Base-by-base conservation (phyloP, 306 rosid species). In the Luffa aegyptiaca region DNA sequence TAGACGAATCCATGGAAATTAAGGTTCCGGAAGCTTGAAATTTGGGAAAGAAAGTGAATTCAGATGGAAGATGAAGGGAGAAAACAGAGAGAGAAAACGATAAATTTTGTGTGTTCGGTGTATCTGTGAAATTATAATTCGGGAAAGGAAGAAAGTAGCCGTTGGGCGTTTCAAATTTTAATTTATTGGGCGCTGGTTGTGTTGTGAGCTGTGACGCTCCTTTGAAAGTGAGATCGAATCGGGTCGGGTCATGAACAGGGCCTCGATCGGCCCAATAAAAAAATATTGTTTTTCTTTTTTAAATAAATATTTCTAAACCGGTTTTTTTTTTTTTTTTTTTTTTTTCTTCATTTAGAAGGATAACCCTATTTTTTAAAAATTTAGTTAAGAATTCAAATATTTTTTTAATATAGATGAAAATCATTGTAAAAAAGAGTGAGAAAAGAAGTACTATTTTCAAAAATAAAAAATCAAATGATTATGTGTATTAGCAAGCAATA, bases 1-100 rank as follows among this genome's bases (percentile, higher is more conserved):
- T 51, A 59, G 63, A 78, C 1, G 84, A 82, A 71, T 88, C 91
- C 98, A 94, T 92, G 51, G 59, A 61, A 26, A 57, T 17, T 78
- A 78, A 73, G 81, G 68, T 42, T 59, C 20, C 21, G 9, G 16
- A 58, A 17, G 21, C 8, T 6, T 45, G 37, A 39, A 57, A 58
- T 56, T 77, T 76, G 37, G 0, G n/a, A 10, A 39, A 37, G 44
- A 33, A 33, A 61, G 35, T 14, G 62, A 36, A 59, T 18, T 14
- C 36, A 17, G 55, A 13, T 36, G 41, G 57, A 33, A 31, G 26
- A 0, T 46, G 78, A 58, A 83, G 55, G 61, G 64, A 59, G 21
- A 57, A 8, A 20, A 5, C 33, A 70, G 72, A 31, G 79, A 41
- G 26, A 14, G 20, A 20, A 37, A 1, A 33, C 11, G 10, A 75